Percentiles rank a stretch among this genome's conserved stretches.
Conservation (phyloP, 1,284 basidiomycete species). For the Heterobasidion irregulare region DNA sequence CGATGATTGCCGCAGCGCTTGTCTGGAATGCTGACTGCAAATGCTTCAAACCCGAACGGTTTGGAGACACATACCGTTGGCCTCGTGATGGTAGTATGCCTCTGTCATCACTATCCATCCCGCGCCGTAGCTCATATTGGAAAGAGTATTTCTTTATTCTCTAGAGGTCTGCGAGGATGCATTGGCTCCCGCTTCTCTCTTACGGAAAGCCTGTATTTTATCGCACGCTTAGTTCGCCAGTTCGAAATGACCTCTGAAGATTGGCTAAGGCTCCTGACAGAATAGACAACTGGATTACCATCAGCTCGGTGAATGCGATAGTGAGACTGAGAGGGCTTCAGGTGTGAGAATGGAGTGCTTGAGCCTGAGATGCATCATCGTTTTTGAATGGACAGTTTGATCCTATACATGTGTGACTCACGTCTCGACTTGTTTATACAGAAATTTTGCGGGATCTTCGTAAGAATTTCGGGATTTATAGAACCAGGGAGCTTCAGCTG, state of each 20-base stretch:
- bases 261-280: neutral
- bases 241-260: constrained; percentile 9
- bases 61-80: constrained; percentile 21
- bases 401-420: too few relatives aligned
- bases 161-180: constrained; percentile 32
- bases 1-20: constrained; percentile 15
- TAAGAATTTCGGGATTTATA: too few relatives aligned
- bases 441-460: too few relatives aligned
- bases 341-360: too few relatives aligned
- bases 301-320: neutral
- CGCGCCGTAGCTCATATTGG: too few relatives aligned
- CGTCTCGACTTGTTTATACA: too few relatives aligned
- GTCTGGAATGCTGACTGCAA: constrained; percentile 35
- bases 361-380: too few relatives aligned
- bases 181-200: constrained; percentile 33
- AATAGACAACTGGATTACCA: constrained; percentile 3
- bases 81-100: constrained; percentile 23
- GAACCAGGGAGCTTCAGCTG: too few relatives aligned
- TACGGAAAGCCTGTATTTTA: constrained; percentile 26
- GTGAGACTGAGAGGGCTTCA: neutral
- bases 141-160: constrained; percentile 25
- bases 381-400: too few relatives aligned
- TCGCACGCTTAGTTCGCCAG: constrained; percentile 24
- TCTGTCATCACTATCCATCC: neutral
- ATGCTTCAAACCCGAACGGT: constrained; percentile 37